Base-by-base conservation (phyloP, 2,329 filamentous ascomycete genomes). In the Aspergillus sp. region DNA sequence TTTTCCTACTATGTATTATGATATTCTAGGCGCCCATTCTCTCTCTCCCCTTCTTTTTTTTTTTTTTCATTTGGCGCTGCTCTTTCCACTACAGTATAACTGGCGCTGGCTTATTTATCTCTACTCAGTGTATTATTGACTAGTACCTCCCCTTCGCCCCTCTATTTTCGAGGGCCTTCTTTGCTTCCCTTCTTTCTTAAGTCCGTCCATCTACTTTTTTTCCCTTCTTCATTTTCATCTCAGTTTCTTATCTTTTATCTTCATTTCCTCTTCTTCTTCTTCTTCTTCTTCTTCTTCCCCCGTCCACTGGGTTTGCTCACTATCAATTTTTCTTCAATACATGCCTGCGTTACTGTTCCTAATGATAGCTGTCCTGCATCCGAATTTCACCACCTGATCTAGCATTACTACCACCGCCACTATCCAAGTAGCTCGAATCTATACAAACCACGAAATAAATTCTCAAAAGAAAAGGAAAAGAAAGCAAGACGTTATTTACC, bases 81-180 rank as follows among this genome's bases (percentile, higher is more conserved):
- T 30, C 25, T 30, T 12, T 30, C 7, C 25, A 30, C 25, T 30
- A 10, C 25, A 4, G 25, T 30, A 30, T 30, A 30, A 30, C 25
- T 12, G 25, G 25, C 25, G 25, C 25, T 30, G 25, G 25, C 25
- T 30, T 30, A 30, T 10, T 27, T 27, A 10, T 12, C 12, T 30
- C 25, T 42, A 20, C 13, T 42, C 22, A 15, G 35, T 38, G 35
- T 19, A 38, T 19, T 19, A 38, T 19, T 19, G 10, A 15, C 35
- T 38, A 38, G 35, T 38, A 38, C 35, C 51, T 48, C 53, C 42
- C 52, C 49, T 46, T 45, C 51, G 50, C 51, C 48, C 49, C 37
- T 35, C 13, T n/a, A 35, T n/a, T 35, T 35, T 12, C 25, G 25
- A 30, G 10, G 25, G 25, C 25, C 25, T 30, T 30, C 12, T 30